Base-by-base conservation (phyloP, 257 asterid genomes). In the Striga asiatica region DNA sequence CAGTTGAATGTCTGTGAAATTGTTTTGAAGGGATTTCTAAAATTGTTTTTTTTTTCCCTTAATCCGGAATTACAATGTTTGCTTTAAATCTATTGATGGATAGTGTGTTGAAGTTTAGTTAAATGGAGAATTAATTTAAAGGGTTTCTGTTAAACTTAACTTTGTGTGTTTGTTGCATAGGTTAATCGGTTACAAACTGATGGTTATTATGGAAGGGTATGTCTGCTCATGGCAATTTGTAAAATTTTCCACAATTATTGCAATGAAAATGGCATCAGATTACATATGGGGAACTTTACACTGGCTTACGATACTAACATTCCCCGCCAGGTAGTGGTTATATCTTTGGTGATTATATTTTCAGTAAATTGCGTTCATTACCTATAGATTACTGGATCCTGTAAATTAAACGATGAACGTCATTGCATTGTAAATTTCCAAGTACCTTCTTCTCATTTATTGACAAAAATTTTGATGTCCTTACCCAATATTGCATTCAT, bases 201-300 rank as follows among this genome's bases (percentile, higher is more conserved):
- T 60, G 98, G 98, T 10, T 92, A 92, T 46, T 92, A 92, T 45
- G 98, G 98, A 61, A 95, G 98, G 12, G 93, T 92, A 13, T 88
- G 98, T 27, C 68, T 92, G 66, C 85, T 88, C 22, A 79, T 84
- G 93, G 97, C 97, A 1, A 71, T 85, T 13, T 73, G 86, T 43
- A 82, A 76, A 65, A 75, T 76, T 55, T 80, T 85, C 56, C 56
- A 76, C 43, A 60, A 29, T 16, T 61, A 76, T 62, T 85, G 93
- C 81, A 78, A 71, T 60, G 83, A 80, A 12, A 72, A 65, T 47
- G 65, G 55, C 49, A 74, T 85, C 60, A 47, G 22, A 31, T 67
- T 85, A 28, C 81, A 68, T 14, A 62, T 74, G 4, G 48, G 70
- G 52, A 85, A 85, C 32, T 84, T 81, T 54, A 81, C 67, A 2